phyloP scores from a whole-genome alignment of 2,329 filamentous ascomycete genomes.

The Claviceps digitariae region DNA sequence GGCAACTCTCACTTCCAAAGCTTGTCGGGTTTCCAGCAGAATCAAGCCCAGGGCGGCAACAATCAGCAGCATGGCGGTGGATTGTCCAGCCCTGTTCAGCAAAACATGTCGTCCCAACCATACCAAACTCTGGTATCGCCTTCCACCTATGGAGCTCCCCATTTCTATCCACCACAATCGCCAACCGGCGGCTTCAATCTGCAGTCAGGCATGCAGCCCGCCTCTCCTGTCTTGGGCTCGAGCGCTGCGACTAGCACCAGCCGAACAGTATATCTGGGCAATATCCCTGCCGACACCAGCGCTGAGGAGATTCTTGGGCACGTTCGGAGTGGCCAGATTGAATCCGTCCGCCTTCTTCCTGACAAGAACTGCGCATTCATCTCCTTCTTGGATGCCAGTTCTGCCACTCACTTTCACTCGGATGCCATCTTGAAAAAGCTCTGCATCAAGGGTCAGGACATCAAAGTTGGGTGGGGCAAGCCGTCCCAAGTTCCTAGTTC shows the following conservation, averaged over 20 bases:
- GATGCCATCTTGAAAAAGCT: slow-evolving; percentile 99
- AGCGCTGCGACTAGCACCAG: slow-evolving; percentile 80
- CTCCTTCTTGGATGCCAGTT: slow-evolving; percentile 94
- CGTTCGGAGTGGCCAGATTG: slow-evolving; percentile 93
- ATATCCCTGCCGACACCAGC: slow-evolving; percentile 94
- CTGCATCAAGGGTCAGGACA: slow-evolving; percentile 95
- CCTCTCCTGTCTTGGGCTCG: slow-evolving; percentile 64
- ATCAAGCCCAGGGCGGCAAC: slow-evolving; percentile 30
- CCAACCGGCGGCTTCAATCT: slow-evolving; percentile 62
- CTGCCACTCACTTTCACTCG: slow-evolving; percentile 96
- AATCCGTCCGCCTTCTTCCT: slow-evolving; percentile 90
- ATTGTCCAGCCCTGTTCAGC: slow-evolving; percentile 61
- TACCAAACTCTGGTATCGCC: slow-evolving; percentile 82
- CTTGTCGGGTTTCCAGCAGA: slow-evolving; percentile 60
- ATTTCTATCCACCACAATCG: slow-evolving; percentile 81
- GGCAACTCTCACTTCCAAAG: slow-evolving; percentile 84
- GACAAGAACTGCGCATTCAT: slow-evolving; percentile 99
- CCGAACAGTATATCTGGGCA: slow-evolving; percentile 92
- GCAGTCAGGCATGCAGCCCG: slow-evolving; percentile 45
- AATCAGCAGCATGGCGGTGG: slow-evolving; percentile 46
- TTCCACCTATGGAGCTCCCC: slow-evolving; percentile 66
- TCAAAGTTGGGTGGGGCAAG: slow-evolving; percentile 99
- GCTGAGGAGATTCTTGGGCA: slow-evolving; percentile 95
- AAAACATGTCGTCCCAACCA: slow-evolving; percentile 64
- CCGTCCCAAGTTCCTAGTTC: slow-evolving; percentile 96